Evolutionary conservation across 1,139 yeast species (phyloP), one percentile per base, ranked within the genome.

Genomic region (Zygosaccharomyces sapae): DNA sequence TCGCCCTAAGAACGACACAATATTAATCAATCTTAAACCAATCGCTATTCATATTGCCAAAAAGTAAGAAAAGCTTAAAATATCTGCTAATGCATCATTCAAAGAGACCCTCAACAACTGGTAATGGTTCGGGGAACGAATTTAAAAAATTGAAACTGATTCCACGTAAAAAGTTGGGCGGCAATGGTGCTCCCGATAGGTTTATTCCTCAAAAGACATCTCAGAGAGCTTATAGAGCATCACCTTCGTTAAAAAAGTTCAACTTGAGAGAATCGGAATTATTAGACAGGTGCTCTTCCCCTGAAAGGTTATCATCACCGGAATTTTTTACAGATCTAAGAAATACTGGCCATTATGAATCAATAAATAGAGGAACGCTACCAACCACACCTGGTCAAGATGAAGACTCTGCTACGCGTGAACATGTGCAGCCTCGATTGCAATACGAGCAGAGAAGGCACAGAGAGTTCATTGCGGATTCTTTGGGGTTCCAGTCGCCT

Each of bases 391-490:
- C 47, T n/a, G 51, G 53, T 7, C 5, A 47, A 5, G 40, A 29
- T 3, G 37, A 44, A 6, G 61, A 56, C 16, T 58, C 60, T 9
- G 46, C 51, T 10, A 22, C 48, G 12, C 47, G 49, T 3, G 43
- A 49, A 9, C 38, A 34, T 5, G 45, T 24, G 19, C 46, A 50
- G 29, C 19, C 49, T 16, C 22, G 41, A 4, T 33, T 36, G 31
- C 10, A 24, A n/a, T 30, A 37, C 4, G 48, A 48, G 16, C 49
- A 53, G 27, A 49, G 50, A 37, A 48, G 48, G 12, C 72, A 70
- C 43, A 63, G 66, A 43, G 62, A 58, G 9, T 62, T 65, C 25
- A 74, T 80, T 31, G 81, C 83, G 1, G 70, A 67, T 24, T 82
- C 83, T 1, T 62, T 80, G 36, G 77, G 79, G 4, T 69, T 77